Percentiles rank a stretch among this genome's conserved stretches.
Conservation (phyloP, 2,329 filamentous ascomycete species). For the Botryotinia calthae region DNA sequence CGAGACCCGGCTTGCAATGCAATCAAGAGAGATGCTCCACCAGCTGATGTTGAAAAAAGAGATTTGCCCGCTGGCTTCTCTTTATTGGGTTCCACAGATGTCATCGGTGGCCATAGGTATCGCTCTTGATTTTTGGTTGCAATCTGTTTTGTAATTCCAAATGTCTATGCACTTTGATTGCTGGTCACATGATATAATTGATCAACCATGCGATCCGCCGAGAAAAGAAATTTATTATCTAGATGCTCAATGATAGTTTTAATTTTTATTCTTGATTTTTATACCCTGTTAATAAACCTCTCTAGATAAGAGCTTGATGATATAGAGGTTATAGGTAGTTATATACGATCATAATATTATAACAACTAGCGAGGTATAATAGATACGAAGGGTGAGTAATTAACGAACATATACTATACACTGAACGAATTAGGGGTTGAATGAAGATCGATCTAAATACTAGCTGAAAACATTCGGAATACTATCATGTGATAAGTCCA, state of each 20-base stretch:
- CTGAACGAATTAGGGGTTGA: background rate
- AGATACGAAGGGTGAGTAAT: background rate
- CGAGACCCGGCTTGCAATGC: conserved; percentile 84
- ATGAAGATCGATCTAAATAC: background rate
- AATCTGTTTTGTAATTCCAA: background rate
- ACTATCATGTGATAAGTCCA: background rate
- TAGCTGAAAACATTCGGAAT: background rate
- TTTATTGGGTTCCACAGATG: background rate
- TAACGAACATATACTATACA: background rate
- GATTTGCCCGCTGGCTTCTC: conserved; percentile 7
- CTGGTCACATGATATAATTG: background rate
- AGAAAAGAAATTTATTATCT: too few relatives aligned
- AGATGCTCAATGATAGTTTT: background rate
- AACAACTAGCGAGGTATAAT: background rate
- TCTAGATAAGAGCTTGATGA: background rate
- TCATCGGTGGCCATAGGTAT: background rate
- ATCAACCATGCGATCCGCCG: background rate
- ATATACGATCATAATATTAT: background rate
- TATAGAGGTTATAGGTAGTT: background rate
- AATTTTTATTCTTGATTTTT: background rate
- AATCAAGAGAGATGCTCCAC: conserved; percentile 57
- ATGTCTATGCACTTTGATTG: background rate
- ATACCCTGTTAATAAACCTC: background rate
- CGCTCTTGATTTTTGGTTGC: background rate
- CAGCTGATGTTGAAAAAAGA: conserved; percentile 28